phyloP scores from a whole-genome alignment of 2,329 filamentous ascomycete genomes.

The Calonectria pseudoturangicola region DNA sequence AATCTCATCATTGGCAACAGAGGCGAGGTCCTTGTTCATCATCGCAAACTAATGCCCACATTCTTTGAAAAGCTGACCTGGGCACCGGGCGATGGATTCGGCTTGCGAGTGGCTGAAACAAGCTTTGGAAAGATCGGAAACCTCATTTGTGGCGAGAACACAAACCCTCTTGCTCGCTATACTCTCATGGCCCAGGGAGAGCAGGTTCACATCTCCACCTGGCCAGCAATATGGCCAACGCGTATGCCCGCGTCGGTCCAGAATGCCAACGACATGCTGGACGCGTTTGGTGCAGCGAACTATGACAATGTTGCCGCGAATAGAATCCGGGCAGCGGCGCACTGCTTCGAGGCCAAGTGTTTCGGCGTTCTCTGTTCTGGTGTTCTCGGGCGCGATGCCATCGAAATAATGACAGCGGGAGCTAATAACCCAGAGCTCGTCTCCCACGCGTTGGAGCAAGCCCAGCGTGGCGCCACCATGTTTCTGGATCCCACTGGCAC shows the following conservation, averaged over 20 bases:
- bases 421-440: conserved; percentile 56
- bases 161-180: conserved; percentile 73
- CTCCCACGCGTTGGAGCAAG: conserved; percentile 57
- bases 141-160: conserved; percentile 75
- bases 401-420: conserved; percentile 58
- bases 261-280: background rate
- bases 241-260: conserved; percentile 42
- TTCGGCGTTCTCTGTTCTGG: conserved; percentile 72
- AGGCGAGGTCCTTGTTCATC: conserved; percentile 69
- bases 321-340: conserved; percentile 69
- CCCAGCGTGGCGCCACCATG: conserved; percentile 67
- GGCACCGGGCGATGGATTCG: conserved; percentile 70
- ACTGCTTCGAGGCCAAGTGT: conserved; percentile 75
- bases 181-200: conserved; percentile 72
- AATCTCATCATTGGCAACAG: conserved; percentile 67
- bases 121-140: conserved; percentile 67
- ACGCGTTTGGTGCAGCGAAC: conserved; percentile 54
- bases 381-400: conserved; percentile 62
- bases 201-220: conserved; percentile 73
- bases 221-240: conserved; percentile 74
- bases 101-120: conserved; percentile 67
- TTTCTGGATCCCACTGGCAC: conserved; percentile 72
- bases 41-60: conserved; percentile 73
- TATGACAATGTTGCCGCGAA: conserved; percentile 74
- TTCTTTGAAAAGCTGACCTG: conserved; percentile 75